Conservation (phyloP, 495 filamentous ascomycete genomes). For the Rusavskia elegans region DNA sequence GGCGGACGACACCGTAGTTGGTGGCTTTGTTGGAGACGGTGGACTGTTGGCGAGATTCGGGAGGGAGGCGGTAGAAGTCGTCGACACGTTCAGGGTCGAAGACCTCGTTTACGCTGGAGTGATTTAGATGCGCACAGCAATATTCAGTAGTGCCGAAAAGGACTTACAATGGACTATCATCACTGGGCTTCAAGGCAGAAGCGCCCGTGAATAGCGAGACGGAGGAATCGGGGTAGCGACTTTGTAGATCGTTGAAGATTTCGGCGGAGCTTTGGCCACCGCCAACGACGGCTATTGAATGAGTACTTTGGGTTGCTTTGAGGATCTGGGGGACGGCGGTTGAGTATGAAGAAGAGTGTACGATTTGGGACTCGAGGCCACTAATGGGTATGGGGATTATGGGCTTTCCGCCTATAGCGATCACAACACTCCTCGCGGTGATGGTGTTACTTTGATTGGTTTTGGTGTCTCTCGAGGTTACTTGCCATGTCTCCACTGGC, state of each 20-base stretch:
- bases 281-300: conserved; percentile 41
- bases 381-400: conserved; percentile 46
- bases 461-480: conserved; percentile 34
- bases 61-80: conserved; percentile 46
- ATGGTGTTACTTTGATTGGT: conserved; percentile 36
- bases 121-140: conserved; percentile 8
- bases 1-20: conserved; percentile 86
- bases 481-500: conserved; percentile 35
- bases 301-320: conserved; percentile 15
- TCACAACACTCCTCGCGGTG: conserved; percentile 63
- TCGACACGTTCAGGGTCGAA: conserved; percentile 81
- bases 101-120: conserved; percentile 73
- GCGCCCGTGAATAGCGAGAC: conserved; percentile 63
- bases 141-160: background rate
- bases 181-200: conserved; percentile 70
- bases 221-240: conserved; percentile 64
- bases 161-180: conserved; percentile 87
- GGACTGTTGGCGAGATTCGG: conserved; percentile 42
- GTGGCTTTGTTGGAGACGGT: conserved; percentile 56
- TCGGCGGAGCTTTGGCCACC: conserved; percentile 88
- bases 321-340: conserved; percentile 43
- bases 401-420: conserved; percentile 71
- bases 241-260: conserved; percentile 80
- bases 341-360: conserved; percentile 85
- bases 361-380: conserved; percentile 37